Evolutionary conservation across 2,329 filamentous ascomycete genomes (phyloP), one percentile per base, ranked within the genome.

Genomic region (Atkinsonella texensis): DNA sequence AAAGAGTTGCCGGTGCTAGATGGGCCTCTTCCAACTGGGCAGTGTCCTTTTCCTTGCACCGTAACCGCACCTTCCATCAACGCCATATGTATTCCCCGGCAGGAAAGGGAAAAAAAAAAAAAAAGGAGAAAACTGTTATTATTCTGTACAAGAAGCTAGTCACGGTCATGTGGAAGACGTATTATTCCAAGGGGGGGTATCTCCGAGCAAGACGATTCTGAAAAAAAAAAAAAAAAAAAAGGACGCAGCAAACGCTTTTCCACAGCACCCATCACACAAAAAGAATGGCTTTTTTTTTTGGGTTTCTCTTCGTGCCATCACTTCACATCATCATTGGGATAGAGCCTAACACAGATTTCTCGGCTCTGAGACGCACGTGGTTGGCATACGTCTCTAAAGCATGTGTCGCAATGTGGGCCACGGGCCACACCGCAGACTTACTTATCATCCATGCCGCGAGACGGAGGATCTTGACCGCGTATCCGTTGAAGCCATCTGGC

Each of bases 351-450:
- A 77, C 62, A 0, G 77, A 80, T 57, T 71, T 77, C 57, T 79
- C 75, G 3, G 76, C 76, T 46, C 77, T 69, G 2, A 65, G 67
- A 46, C 72, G 71, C 68, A 76, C 74, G 53, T 75, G 70, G 52
- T 68, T 72, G 1, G 77, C 75, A 49, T 81, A 77, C 18, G 70
- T 71, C 55, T 80, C 76, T 17, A 81, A 68, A 55, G 76, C 80
- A 48, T 70, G 70, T 1, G 75, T 72, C 69, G 79, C 80, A 31
- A 80, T 63, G 48, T 73, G 74, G 35, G 75, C 76, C 13, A 79
- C 75, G 66, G 90, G 90, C 91, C 93, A 98, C 31, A 95, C 88
- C 57, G 87, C 85, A 56, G 88, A 86, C 69, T 89, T 89, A 58
- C 90, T 86, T 56, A 97, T 76, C 77, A 94, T 86, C 68, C 88